A percentile compares a stretch with the other conserved stretches of the same genome.
phyloP scores from a whole-genome alignment of 2,329 filamentous ascomycete genomes.

The Cladosporium cucumerinum region DNA sequence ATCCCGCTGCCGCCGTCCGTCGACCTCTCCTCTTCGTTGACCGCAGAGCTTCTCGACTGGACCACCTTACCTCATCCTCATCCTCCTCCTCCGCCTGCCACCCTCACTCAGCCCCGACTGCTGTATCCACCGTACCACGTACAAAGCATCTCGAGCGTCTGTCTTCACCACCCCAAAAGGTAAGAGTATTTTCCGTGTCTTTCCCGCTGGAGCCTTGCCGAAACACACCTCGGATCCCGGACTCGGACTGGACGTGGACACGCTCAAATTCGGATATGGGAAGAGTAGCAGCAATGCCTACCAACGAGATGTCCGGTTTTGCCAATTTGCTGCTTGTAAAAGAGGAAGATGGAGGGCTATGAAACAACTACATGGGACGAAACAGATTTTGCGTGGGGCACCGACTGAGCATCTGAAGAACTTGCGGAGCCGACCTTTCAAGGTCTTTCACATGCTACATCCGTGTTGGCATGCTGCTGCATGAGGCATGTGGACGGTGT shows the following conservation, averaged over 20 bases:
- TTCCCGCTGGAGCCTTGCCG: neutral
- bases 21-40: conserved; percentile 43
- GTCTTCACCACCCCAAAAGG: conserved; percentile 18
- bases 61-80: conserved; percentile 15
- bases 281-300: neutral
- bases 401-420: neutral
- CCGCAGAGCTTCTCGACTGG: conserved; percentile 37
- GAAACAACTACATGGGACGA: neutral
- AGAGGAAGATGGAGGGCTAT: neutral
- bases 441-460: neutral
- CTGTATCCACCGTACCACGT: conserved; percentile 15
- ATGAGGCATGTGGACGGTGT: neutral
- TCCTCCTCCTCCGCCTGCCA: conserved; percentile 15
- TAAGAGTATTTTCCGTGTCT: conserved; percentile 13
- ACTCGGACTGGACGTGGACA: neutral
- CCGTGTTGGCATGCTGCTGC: neutral
- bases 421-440: neutral
- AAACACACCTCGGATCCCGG: neutral
- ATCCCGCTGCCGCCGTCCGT: conserved; percentile 21
- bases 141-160: conserved; percentile 15
- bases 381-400: neutral
- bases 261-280: neutral
- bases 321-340: neutral
- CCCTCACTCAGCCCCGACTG: conserved; percentile 12
- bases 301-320: neutral